Conservation (phyloP, 2,329 filamentous ascomycete species). For the Cercospora sp. region DNA sequence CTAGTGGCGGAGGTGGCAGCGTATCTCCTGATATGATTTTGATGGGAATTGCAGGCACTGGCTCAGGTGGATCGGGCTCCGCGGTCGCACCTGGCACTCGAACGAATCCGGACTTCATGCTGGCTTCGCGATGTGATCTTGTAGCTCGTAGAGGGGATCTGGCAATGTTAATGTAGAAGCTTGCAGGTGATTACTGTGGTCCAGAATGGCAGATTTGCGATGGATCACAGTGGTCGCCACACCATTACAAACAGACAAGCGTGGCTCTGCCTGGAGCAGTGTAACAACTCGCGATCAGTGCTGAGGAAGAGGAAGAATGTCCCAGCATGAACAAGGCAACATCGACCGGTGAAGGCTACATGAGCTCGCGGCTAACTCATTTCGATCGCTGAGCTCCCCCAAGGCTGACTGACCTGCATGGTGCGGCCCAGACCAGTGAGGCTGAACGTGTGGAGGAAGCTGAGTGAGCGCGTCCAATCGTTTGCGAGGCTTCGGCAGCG, state of each 20-base stretch:
- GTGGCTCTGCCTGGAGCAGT: background rate
- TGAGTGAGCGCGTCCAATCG: conserved; percentile 9
- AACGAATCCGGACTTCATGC: conserved; percentile 26
- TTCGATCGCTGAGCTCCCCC: background rate
- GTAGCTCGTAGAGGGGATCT: background rate
- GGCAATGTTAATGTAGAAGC: background rate
- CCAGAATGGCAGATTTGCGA: background rate
- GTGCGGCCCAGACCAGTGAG: conserved; percentile 11
- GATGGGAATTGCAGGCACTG: conserved; percentile 32
- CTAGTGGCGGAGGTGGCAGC: conserved; percentile 18
- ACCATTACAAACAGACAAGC: background rate
- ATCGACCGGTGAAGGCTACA: conserved; percentile 4
- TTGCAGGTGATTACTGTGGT: background rate
- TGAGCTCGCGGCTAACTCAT: background rate
- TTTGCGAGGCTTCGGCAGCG: background rate
- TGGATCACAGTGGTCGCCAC: background rate
- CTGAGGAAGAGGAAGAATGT: background rate
- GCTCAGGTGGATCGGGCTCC: conserved; percentile 28
- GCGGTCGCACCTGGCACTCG: conserved; percentile 15
- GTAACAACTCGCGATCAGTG: background rate
- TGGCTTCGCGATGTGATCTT: background rate
- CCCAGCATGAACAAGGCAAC: background rate
- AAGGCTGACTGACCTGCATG: conserved; percentile 6
- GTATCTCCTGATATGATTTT: conserved; percentile 29
- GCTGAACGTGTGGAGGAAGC: conserved; percentile 11